phyloP scores from a whole-genome alignment of 139 green algal genomes.

The Raphidocelis subcapitata region DNA sequence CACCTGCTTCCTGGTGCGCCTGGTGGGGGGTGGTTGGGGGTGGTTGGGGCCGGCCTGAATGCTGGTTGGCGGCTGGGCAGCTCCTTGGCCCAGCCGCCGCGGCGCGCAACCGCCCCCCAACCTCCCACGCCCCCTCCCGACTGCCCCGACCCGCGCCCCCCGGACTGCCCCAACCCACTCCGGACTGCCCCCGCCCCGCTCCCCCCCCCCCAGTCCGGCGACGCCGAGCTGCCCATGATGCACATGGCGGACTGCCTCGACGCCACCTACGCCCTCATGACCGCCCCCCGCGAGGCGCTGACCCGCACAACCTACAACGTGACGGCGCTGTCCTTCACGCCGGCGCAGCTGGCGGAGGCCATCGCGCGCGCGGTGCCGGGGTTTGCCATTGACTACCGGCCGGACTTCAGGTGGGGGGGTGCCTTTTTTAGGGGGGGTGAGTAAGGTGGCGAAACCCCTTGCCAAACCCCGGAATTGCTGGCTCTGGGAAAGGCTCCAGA shows the following conservation, averaged over 20 bases:
- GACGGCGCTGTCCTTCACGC: conserved; percentile 59
- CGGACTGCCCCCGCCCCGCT: neutral
- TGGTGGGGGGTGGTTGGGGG: too few relatives aligned
- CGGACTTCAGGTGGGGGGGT: conserved; percentile 42
- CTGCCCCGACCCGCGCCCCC: too few relatives aligned
- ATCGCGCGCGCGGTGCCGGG: conserved; percentile 42
- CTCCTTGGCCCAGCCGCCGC: too few relatives aligned
- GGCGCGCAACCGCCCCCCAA: too few relatives aligned
- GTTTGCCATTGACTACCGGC: conserved; percentile 43
- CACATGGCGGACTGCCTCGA: conserved; percentile 68
- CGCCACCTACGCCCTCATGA: conserved; percentile 60
- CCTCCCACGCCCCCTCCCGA: too few relatives aligned
- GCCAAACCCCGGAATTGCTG: neutral
- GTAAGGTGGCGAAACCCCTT: too few relatives aligned
- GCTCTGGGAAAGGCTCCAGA: neutral
- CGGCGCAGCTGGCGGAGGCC: conserved; percentile 45
- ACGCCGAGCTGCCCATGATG: conserved; percentile 60
- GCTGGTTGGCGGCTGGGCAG: too few relatives aligned
- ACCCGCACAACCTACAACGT: conserved; percentile 64
- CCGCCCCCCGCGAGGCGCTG: conserved; percentile 39
- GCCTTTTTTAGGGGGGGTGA: neutral
- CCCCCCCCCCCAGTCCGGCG: conserved; percentile 19
- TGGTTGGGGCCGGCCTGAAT: too few relatives aligned
- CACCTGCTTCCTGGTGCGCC: conserved; percentile 56
- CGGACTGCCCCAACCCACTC: neutral